Base-by-base conservation (phyloP, 2,329 filamentous ascomycete species). In the Aspergillus sp. region DNA sequence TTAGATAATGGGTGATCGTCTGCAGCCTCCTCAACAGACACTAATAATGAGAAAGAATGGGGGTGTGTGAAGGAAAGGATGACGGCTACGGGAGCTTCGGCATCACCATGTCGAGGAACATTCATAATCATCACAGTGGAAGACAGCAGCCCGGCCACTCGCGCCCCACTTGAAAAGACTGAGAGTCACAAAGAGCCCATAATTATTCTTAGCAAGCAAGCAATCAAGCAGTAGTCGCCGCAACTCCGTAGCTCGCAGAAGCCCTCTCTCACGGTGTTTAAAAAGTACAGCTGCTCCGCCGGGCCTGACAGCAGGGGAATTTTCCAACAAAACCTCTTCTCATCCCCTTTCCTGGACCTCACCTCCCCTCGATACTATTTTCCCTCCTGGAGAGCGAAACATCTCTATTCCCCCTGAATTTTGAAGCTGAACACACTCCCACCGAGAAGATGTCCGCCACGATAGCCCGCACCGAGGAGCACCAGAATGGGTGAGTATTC, bases 401-500 rank as follows among this genome's bases (percentile, higher is more conserved):
- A 27, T 52, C 58, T 50, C 58, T 31, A 31, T 31, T 55, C 48
- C 48, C 35, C 50, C 57, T 52, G 48, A 50, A 57, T 53, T 51
- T 57, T 55, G 27, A 31, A 31, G 27, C 27, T 21, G 27, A 15
- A 46, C 17, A 52, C 37, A 59, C 39, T 41, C 17, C 23, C 44
- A 12, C 40, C 12, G 37, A 52, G 60, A 71, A 64, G 23, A 84
- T 84, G 82, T 70, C 81, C 56, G 79, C 79, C 73, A 81, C 80
- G 44, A 73, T 83, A 67, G 76, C 81, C 64, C 78, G 79, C 62
- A 69, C 75, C 59, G 79, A 82, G 59, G 79, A 82, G 63, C 71
- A 74, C 62, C 75, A 77, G 56, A 77, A 77, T 75, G 80, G 80
- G 82, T 84, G 70, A 78, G 82, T 81, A 55, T 59, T 41, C 39